phyloP scores from a whole-genome alignment of 257 asterid species.

The Lithospermum erythrorhizon region DNA sequence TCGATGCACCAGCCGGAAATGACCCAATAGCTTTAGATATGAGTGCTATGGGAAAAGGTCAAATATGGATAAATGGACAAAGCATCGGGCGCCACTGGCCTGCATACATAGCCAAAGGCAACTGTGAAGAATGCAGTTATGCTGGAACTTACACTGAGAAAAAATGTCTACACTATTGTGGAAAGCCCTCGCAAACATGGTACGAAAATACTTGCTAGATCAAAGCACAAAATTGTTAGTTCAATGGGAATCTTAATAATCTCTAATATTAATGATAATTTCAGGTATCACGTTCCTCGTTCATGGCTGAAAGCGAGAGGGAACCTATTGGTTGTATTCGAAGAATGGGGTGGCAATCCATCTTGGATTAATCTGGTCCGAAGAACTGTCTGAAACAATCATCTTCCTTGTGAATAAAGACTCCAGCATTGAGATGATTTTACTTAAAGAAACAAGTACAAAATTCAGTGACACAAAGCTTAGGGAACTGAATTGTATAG shows the following conservation, averaged over 20 bases:
- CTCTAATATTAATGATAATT: constrained; percentile 6
- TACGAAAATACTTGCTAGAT: constrained; percentile 13
- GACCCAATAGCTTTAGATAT: constrained; percentile 78
- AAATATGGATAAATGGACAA: constrained; percentile 82
- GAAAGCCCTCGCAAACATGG: constrained; percentile 94
- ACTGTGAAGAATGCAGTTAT: constrained; percentile 55
- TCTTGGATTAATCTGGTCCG: constrained; percentile 39
- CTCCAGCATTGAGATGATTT: neutral
- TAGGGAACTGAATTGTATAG: neutral
- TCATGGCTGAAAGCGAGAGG: constrained; percentile 71
- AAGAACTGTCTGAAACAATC: neutral
- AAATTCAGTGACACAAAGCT: neutral
- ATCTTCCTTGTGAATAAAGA: neutral
- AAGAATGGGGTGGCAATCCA: constrained; percentile 82
- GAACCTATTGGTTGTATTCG: constrained; percentile 60
- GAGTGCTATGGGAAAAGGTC: constrained; percentile 90
- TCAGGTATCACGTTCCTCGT: constrained; percentile 79
- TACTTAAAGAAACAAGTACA: neutral
- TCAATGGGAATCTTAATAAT: neutral
- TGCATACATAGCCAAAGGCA: constrained; percentile 60
- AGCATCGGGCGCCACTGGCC: constrained; percentile 95
- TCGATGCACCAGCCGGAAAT: constrained; percentile 64
- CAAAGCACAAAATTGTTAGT: neutral
- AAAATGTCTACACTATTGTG: constrained; percentile 67
- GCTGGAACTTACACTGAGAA: constrained; percentile 62